A percentile compares a stretch with the other conserved stretches of the same genome.
Conservation (phyloP, 1,284 basidiomycete species). For the Taiwanofungus camphoratus region DNA sequence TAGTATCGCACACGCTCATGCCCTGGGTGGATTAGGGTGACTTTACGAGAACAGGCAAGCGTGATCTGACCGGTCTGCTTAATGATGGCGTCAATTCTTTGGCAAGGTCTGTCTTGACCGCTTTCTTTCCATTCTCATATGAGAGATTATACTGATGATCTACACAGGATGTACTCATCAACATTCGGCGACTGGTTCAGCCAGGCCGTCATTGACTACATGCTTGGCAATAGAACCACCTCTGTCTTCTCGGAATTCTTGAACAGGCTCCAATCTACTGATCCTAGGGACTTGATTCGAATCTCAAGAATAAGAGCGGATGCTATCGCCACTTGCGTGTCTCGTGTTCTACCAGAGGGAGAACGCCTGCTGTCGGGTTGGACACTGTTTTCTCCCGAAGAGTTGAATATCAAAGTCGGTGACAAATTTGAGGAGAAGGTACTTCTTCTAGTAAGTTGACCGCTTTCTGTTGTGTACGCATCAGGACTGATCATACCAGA, state of each 20-base stretch:
- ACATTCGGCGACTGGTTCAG: conserved; percentile 95
- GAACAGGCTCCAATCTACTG: conserved; percentile 78
- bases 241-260: conserved; percentile 91
- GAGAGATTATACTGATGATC: conserved; percentile 2
- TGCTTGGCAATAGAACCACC: conserved; percentile 80
- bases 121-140: not conserved
- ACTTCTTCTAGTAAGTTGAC: conserved; percentile 66
- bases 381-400: conserved; percentile 86
- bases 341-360: conserved; percentile 75
- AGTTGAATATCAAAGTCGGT: conserved; percentile 65
- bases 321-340: conserved; percentile 84
- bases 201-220: conserved; percentile 91
- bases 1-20: conserved; percentile 4
- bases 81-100: conserved; percentile 93
- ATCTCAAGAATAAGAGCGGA: conserved; percentile 85
- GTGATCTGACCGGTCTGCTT: conserved; percentile 85
- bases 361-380: conserved; percentile 83
- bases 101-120: conserved; percentile 55
- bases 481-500: conserved; percentile 34
- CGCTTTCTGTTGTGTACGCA: not conserved
- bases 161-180: conserved; percentile 69
- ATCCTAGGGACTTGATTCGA: conserved; percentile 84
- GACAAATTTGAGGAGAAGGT: conserved; percentile 92
- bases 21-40: conserved; percentile 56
- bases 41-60: conserved; percentile 91